These are phyloP conservation scores for Pichiaceae sp. DNA, from an alignment of 1,139 yeast genomes.

Conservation along the genomic window DNA sequence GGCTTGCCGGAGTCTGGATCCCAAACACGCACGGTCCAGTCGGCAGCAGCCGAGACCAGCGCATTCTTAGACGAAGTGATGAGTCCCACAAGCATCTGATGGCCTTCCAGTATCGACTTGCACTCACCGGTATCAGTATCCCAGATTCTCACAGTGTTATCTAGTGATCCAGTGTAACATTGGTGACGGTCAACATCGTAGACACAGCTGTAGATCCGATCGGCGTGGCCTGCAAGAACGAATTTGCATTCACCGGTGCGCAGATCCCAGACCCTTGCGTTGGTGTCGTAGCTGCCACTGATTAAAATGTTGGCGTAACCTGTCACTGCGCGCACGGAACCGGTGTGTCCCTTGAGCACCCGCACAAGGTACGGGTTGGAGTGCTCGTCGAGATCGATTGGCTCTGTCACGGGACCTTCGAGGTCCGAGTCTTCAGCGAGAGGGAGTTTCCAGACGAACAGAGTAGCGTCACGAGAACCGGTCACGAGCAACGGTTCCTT, in stretches of 20 bases:
- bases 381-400: constrained; percentile 25
- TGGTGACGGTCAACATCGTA: constrained; percentile 67
- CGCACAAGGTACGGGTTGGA: constrained; percentile 68
- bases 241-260: constrained; percentile 65
- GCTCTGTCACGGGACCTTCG: constrained; percentile 24
- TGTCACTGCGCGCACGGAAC: constrained; percentile 80
- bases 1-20: constrained; percentile 72
- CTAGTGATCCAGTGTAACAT: constrained; percentile 92
- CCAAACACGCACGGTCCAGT: constrained; percentile 87
- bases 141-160: constrained; percentile 85
- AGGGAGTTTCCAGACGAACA: constrained; percentile 86
- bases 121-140: constrained; percentile 69
- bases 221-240: constrained; percentile 75
- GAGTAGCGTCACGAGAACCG: constrained; percentile 85
- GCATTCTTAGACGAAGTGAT: constrained; percentile 69
- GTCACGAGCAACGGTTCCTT: constrained; percentile 62
- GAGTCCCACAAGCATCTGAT: constrained; percentile 82
- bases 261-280: constrained; percentile 89
- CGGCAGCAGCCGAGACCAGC: constrained; percentile 96
- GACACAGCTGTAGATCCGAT: constrained; percentile 81
- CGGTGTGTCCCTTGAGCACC: constrained; percentile 78
- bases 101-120: constrained; percentile 67
- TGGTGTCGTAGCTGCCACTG: constrained; percentile 87
- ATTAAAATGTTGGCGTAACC: constrained; percentile 80
- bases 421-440: constrained; percentile 32